Conservation (phyloP, 345 rosid species). For the Arabis alpina region DNA sequence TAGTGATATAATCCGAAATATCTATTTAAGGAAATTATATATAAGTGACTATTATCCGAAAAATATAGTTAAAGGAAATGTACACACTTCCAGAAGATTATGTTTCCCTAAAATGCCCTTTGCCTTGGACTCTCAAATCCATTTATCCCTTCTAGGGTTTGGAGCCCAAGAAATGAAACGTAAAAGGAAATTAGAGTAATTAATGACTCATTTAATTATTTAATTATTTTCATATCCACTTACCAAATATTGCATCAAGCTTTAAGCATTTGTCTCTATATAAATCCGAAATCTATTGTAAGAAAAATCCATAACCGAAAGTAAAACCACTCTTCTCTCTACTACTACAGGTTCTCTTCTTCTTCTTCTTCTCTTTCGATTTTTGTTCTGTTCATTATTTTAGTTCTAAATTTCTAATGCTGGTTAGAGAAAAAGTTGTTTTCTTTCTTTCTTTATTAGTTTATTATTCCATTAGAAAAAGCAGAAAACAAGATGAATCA, state of each 20-base stretch:
- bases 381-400: neutral
- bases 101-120: neutral
- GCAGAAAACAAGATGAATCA: conserved; percentile 13
- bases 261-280: conserved; percentile 17
- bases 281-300: conserved; percentile 25
- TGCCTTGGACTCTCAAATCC: neutral
- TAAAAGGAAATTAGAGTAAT: conserved; percentile 7
- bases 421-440: neutral
- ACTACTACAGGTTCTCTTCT: conserved; percentile 29
- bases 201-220: neutral
- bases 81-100: conserved; percentile 28
- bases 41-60: neutral
- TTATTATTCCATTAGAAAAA: neutral
- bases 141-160: conserved; percentile 12
- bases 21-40: neutral
- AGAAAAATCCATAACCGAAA: neutral
- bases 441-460: neutral
- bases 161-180: conserved; percentile 40
- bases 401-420: neutral
- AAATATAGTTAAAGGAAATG: conserved; percentile 7
- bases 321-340: conserved; percentile 27
- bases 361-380: conserved; percentile 1
- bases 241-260: conserved; percentile 25
- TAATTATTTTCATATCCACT: neutral
- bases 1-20: conserved; percentile 10